A percentile compares a stretch with the other conserved stretches of the same genome.
Evolutionary conservation across 768 basidiomycete species (phyloP).

Genomic region (Suillus sp.): DNA sequence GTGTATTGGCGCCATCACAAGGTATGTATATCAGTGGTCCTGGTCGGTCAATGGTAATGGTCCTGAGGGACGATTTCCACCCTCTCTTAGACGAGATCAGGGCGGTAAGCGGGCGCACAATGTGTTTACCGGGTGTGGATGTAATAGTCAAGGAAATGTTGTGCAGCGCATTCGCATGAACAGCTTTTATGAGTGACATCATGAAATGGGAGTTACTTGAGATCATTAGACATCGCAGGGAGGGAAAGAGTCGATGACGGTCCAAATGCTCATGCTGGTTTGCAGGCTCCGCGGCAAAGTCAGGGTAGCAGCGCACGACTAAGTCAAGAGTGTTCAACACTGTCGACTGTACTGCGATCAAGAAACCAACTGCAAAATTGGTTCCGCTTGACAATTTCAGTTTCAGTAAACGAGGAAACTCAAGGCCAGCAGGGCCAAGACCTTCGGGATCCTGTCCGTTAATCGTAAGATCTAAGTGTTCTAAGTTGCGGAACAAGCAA

Average conservation of each 20-base stretch:
- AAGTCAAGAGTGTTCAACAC: background rate
- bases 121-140: background rate
- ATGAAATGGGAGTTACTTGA: background rate
- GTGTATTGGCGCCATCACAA: background rate
- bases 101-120: background rate
- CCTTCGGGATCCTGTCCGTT: background rate
- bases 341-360: background rate
- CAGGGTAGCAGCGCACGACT: too few species aligned
- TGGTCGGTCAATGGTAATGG: background rate
- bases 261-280: background rate
- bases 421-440: background rate
- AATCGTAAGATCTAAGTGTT: background rate
- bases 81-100: background rate
- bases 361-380: background rate
- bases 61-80: background rate
- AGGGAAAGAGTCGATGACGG: background rate
- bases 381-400: background rate
- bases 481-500: background rate
- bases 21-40: background rate
- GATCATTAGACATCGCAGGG: background rate
- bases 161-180: background rate
- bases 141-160: background rate
- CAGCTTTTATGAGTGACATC: background rate
- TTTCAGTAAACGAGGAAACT: background rate
- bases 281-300: background rate